Evolutionary conservation across 1,284 basidiomycete genomes (phyloP).

Genomic region (Ustilago hordei): DNA sequence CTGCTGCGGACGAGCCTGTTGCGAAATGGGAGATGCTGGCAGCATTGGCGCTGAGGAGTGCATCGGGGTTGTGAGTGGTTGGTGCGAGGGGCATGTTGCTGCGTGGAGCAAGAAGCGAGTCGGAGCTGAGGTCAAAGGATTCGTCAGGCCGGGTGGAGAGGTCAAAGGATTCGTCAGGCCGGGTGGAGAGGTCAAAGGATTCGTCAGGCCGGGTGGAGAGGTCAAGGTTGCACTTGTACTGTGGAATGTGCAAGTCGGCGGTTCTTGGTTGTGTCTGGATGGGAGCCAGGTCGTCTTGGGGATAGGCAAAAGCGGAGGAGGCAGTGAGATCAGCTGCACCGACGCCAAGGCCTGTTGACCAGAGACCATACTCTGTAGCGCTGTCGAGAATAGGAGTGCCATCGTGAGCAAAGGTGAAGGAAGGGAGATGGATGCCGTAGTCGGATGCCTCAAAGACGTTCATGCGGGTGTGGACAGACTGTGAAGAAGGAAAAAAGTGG

Average conservation of each 20-base stretch:
- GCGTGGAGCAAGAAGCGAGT: constrained; percentile 17
- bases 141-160: constrained; percentile 19
- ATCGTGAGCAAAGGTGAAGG: constrained; percentile 36
- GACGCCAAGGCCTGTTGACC: constrained; percentile 31
- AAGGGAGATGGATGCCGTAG: constrained; percentile 29
- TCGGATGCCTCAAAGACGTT: constrained; percentile 60
- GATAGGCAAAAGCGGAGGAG: constrained; percentile 30
- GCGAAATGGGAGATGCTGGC: constrained; percentile 12
- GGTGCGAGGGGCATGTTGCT: constrained; percentile 5
- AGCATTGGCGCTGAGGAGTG: constrained; percentile 5
- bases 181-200: constrained; percentile 17
- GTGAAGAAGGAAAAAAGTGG: not conserved
- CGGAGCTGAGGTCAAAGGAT: constrained; percentile 19
- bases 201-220: constrained; percentile 19
- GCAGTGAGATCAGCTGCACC: constrained; percentile 18
- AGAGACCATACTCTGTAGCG: constrained; percentile 33
- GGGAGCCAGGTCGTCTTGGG: constrained; percentile 22
- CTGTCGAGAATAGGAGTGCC: constrained; percentile 35
- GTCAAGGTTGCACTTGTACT: constrained; percentile 24
- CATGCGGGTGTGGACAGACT: constrained; percentile 64
- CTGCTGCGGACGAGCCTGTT: constrained; percentile 11
- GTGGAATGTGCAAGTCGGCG: constrained; percentile 15
- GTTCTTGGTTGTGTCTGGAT: constrained; percentile 36
- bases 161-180: constrained; percentile 25
- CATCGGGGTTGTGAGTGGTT: constrained; percentile 6